phyloP scores from a whole-genome alignment of 371 early-diverging fungal species.

The Encephalitozoon cuniculi region DNA sequence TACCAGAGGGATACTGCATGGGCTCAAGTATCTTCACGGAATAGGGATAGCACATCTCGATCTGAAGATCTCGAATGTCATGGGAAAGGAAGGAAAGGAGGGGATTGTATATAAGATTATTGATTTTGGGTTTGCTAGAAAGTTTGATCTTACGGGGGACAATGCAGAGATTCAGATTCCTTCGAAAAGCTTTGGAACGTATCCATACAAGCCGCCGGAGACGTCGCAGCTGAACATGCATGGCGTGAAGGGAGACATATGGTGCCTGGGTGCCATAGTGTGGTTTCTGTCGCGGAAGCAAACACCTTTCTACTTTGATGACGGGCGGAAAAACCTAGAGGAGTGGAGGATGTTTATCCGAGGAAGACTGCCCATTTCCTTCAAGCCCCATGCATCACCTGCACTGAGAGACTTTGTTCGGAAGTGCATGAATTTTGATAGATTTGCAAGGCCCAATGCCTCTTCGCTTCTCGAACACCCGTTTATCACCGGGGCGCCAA shows the following conservation, averaged over 20 bases:
- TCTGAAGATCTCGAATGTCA: conserved; percentile 61
- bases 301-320: conserved; percentile 51
- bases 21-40: conserved; percentile 56
- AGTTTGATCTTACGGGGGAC: not conserved
- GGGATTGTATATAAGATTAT: conserved; percentile 58
- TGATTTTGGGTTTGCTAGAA: conserved; percentile 60
- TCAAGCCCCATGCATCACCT: conserved; percentile 38
- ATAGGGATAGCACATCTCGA: conserved; percentile 60
- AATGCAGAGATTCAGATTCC: conserved; percentile 42
- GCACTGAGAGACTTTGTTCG: conserved; percentile 56
- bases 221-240: conserved; percentile 55
- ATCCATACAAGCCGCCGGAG: conserved; percentile 62
- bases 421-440: conserved; percentile 49
- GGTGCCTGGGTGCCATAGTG: conserved; percentile 58
- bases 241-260: conserved; percentile 59
- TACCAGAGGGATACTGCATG: conserved; percentile 48
- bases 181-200: conserved; percentile 60
- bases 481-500: conserved; percentile 47
- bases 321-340: conserved; percentile 40
- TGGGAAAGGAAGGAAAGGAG: conserved; percentile 48
- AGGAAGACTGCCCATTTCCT: conserved; percentile 35
- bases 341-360: conserved; percentile 49
- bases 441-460: conserved; percentile 51
- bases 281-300: conserved; percentile 49
- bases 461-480: conserved; percentile 55